phyloP scores from a whole-genome alignment of 352 stramenopile species.

The Thalassiosira allenii region DNA sequence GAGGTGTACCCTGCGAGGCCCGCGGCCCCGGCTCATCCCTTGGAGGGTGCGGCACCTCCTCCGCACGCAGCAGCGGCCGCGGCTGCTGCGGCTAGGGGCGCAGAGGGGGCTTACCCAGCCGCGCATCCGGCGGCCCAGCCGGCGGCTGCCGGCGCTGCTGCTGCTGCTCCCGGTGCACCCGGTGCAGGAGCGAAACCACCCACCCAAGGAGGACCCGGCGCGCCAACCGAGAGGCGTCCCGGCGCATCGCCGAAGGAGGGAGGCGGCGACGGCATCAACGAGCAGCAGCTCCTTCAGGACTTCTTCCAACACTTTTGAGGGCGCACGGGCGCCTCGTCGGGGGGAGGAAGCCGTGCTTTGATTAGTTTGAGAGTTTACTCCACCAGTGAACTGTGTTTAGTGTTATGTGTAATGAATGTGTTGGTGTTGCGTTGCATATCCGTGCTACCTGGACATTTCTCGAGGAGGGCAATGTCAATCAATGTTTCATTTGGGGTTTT shows the following conservation, averaged over 20 bases:
- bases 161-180: neutral
- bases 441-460: neutral
- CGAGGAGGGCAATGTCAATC: conserved; percentile 17
- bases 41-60: too few relatives aligned
- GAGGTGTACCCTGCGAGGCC: conserved; percentile 7
- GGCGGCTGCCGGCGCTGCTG: neutral
- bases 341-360: too few relatives aligned
- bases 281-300: conserved; percentile 39
- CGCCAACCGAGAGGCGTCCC: neutral
- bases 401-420: conserved; percentile 9
- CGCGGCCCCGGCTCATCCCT: neutral
- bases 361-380: too few relatives aligned
- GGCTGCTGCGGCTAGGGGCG: too few relatives aligned
- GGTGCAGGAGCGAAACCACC: conserved; percentile 1
- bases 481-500: neutral
- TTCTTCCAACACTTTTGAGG: conserved; percentile 46
- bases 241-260: conserved; percentile 16
- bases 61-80: too few relatives aligned
- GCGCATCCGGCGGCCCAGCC: neutral
- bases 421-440: too few relatives aligned
- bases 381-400: conserved; percentile 3
- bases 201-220: conserved; percentile 4
- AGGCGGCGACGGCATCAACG: conserved; percentile 31
- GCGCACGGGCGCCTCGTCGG: too few relatives aligned
- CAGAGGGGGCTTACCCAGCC: conserved; percentile 14